These are phyloP conservation scores for Abelmoschus esculentus DNA, from an alignment of 345 rosid species.

Conservation along the genomic window DNA sequence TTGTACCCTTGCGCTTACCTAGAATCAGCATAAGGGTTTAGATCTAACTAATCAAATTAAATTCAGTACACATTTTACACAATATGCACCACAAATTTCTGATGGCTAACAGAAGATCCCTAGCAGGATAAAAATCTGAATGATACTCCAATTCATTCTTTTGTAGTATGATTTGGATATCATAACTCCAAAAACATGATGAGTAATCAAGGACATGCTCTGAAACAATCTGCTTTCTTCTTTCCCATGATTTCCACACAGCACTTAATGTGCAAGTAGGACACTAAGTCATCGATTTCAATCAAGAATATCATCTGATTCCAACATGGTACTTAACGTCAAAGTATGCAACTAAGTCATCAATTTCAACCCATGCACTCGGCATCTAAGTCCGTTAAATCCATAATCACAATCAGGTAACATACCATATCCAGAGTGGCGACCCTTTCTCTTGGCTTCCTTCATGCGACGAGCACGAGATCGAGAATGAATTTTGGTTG, in stretches of 20 bases:
- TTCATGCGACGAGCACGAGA: constrained; percentile 81
- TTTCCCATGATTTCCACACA: too few relatives aligned
- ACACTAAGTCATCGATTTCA: background rate
- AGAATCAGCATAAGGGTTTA: background rate
- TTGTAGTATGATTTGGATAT: background rate
- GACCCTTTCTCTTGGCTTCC: constrained; percentile 88
- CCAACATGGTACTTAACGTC: background rate
- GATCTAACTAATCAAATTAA: background rate
- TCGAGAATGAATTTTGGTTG: constrained; percentile 93
- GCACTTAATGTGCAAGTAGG: too few relatives aligned
- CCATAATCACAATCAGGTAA: background rate
- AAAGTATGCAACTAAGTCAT: background rate
- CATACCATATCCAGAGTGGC: constrained; percentile 93
- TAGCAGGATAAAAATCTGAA: background rate
- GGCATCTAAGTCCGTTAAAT: background rate
- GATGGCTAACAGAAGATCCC: background rate
- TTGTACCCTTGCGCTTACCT: constrained; percentile 95
- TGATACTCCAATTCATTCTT: background rate
- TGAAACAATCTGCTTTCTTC: too few relatives aligned
- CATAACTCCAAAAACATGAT: background rate
- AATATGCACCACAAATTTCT: background rate
- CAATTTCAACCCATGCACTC: background rate
- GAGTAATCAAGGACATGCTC: background rate
- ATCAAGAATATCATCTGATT: background rate
- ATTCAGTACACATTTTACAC: background rate